Evolutionary conservation across 1,139 yeast genomes (phyloP), one percentile per base, ranked within the genome.

Genomic region (Blastobotrys aristatus): DNA sequence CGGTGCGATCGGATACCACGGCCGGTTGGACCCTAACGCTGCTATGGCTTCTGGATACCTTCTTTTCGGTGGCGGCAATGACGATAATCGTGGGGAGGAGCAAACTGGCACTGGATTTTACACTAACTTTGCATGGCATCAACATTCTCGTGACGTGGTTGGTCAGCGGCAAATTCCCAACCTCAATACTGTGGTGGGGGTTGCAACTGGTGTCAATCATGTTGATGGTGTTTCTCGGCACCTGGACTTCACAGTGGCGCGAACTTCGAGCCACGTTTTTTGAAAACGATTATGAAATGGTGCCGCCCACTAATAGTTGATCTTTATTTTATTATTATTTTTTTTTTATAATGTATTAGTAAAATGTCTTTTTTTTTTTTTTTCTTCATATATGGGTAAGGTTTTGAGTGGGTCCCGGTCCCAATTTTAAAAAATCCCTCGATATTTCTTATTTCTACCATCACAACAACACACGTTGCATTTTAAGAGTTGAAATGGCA

Each of bases 51-150:
- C 68, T 87, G 48, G 95, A 86, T 63, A 75, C 96, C 1, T 57
- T 69, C 30, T 66, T 69, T 51, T 57, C 67, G 13, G 96, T 89
- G 1, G 67, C 87, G 16, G 88, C 88, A 59, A 81, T 92, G 60
- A 87, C 96, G 0, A 69, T 89, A 3, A 82, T 90, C 20, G 96
- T 92, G 16, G 97, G 97, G 0, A 72, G 97, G 51, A 84, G 95
- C 36, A 92, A 90, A 65, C 70, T 92, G 50, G 97, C 97, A 0
- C 84, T 96, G 85, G 98, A 92, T 66, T 92, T 90, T 69, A 96
- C 96, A 11, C 63, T 92, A 30, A 90, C 98, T 0, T 70, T 92
- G 14, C 97, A 92, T 65, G 80, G 86, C 16, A 77, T 92, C 46
- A 84, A 90, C 65, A 67, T 90, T 34, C 48, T 82, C 2, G 80